Evolutionary conservation across 2,329 filamentous ascomycete species (phyloP).

Genomic region (Taxawa tesnikishii): DNA sequence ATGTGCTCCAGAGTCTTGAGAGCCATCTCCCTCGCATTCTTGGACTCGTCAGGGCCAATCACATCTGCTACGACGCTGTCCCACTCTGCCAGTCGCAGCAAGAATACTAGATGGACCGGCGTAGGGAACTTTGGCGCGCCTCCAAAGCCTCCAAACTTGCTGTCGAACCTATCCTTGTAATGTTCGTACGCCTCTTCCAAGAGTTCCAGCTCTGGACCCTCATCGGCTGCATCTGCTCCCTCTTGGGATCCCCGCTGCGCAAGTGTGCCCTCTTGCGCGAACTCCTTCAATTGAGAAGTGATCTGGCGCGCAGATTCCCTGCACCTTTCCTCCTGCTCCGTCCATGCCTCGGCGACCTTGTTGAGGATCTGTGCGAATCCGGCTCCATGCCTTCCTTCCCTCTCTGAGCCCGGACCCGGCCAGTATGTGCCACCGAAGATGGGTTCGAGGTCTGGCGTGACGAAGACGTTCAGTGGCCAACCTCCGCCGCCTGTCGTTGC

Average conservation of each 20-base stretch:
- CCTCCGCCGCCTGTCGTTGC: constrained; percentile 82
- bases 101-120: constrained; percentile 69
- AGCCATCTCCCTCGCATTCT: constrained; percentile 64
- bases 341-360: constrained; percentile 66
- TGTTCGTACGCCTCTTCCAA: constrained; percentile 80
- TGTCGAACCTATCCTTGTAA: constrained; percentile 71
- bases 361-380: constrained; percentile 73
- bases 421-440: constrained; percentile 96
- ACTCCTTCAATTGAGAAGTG: constrained; percentile 66
- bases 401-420: constrained; percentile 61
- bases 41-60: constrained; percentile 71
- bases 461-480: constrained; percentile 94
- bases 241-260: constrained; percentile 15
- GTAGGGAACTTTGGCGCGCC: constrained; percentile 79
- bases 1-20: constrained; percentile 70
- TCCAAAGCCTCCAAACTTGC: constrained; percentile 63
- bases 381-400: constrained; percentile 40
- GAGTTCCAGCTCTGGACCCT: constrained; percentile 76
- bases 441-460: constrained; percentile 84
- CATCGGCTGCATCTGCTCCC: constrained; percentile 30
- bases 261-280: constrained; percentile 76
- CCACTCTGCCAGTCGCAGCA: constrained; percentile 62
- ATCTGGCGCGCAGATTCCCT: constrained; percentile 75
- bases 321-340: constrained; percentile 71
- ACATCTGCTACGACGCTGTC: constrained; percentile 66